Base-by-base conservation (phyloP, 768 basidiomycete genomes). In the Serendipita vermifera region DNA sequence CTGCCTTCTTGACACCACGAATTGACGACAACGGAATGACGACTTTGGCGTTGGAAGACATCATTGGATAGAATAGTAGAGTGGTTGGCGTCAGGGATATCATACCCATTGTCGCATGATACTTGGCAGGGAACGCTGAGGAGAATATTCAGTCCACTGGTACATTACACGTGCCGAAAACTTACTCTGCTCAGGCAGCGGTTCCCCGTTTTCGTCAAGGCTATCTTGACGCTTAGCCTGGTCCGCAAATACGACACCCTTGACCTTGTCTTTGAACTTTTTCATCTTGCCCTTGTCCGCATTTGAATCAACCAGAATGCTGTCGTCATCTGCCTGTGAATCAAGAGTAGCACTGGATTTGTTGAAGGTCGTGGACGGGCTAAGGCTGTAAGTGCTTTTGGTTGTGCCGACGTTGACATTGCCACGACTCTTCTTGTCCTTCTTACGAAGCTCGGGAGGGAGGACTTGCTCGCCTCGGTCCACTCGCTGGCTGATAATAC, bases 81-180 rank as follows among this genome's bases (percentile, higher is more conserved):
- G 67, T 65, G 14, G 68, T 69, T 20, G 68, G 54, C 3, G 79
- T 79, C 57, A 85, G 57, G 22, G 80, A 82, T 53, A 85, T 75
- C 38, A 83, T 64, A 1, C 83, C 83, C 1, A 80, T 78, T 3
- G 68, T 66, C 26, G 78, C 73, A 41, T 68, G 68, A 55, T 77
- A 71, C 57, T 83, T 80, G 38, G 79, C 80, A 54, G 80, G 74
- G 66, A 77, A 85, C 0, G 77, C 83, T 85, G 51, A 27, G 15
- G 27, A 41, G 17, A 5, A 40, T n/a, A 5, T 26, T 64, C 71
- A 56, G 59, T 75, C 77, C n/a, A n/a, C n/a, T n/a, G n/a, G n/a
- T n/a, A n/a, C n/a, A n/a, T n/a, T n/a, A n/a, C n/a, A n/a, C n/a
- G n/a, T n/a, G n/a, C n/a, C n/a, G n/a, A n/a, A n/a, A 7, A 29